phyloP scores from a whole-genome alignment of 306 rosid species.

The Rosa rugosa region DNA sequence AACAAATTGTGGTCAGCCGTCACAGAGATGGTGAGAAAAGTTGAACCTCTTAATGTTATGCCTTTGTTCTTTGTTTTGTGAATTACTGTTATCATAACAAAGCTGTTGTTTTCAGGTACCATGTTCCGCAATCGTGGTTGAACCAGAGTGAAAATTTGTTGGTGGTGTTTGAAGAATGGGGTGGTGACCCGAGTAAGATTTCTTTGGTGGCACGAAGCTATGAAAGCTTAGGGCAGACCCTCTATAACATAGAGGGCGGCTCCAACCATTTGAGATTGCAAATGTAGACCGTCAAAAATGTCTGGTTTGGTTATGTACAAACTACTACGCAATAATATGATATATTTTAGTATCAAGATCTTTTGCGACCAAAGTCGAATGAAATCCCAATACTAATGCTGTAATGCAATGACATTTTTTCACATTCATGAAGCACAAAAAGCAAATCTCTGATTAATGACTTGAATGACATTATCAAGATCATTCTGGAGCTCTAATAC shows the following conservation, averaged over 20 bases:
- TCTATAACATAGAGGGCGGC: not conserved
- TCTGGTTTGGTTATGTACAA: too few species aligned
- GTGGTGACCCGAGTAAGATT: constrained; percentile 73
- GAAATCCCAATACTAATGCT: not conserved
- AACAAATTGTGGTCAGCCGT: constrained; percentile 69
- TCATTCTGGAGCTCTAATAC: constrained; percentile 22
- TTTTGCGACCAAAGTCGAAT: not conserved
- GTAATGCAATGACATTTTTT: not conserved
- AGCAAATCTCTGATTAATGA: constrained; percentile 22
- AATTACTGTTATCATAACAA: constrained; percentile 12
- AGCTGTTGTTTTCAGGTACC: constrained; percentile 66
- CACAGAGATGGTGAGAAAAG: constrained; percentile 82
- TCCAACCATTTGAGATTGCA: too few species aligned
- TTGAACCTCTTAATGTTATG: constrained; percentile 1
- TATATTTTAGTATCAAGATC: not conserved
- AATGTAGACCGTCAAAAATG: too few species aligned
- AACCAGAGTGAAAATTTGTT: constrained; percentile 55
- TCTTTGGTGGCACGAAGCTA: constrained; percentile 41
- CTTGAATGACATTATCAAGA: constrained; percentile 25
- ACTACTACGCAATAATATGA: not conserved
- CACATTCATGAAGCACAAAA: not conserved
- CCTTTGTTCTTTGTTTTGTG: constrained; percentile 11
- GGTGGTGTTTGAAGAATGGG: constrained; percentile 92
- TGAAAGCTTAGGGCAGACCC: not conserved
- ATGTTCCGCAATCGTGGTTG: constrained; percentile 91